A percentile compares a stretch with the other conserved stretches of the same genome.
These are phyloP conservation scores for Blechomonas ayalai DNA, from an alignment of 208 protist species.

Conservation along the genomic window DNA sequence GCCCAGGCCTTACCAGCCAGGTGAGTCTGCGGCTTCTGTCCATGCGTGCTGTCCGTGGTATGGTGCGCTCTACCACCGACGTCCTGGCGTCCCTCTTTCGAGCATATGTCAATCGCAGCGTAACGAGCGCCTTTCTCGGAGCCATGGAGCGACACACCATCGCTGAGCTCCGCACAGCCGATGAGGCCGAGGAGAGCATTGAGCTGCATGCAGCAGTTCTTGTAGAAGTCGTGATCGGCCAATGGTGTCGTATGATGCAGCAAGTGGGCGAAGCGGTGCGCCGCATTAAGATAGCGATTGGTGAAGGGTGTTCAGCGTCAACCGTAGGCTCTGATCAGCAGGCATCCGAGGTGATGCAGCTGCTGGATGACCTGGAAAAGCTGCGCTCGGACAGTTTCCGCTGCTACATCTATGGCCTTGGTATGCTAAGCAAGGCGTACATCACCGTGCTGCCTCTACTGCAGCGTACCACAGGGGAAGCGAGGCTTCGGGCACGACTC, in stretches of 20 bases:
- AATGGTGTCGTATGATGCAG: conserved; percentile 73
- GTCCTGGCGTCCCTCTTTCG: conserved; percentile 55
- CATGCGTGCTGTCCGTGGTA: conserved; percentile 42
- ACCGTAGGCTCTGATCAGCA: conserved; percentile 33
- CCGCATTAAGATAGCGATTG: conserved; percentile 79
- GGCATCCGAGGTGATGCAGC: conserved; percentile 50
- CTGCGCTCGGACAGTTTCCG: conserved; percentile 49
- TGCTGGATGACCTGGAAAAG: conserved; percentile 73
- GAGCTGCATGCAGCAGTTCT: conserved; percentile 77
- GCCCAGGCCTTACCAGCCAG: neutral
- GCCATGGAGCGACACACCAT: conserved; percentile 47
- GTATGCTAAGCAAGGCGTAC: conserved; percentile 79
- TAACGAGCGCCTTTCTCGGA: conserved; percentile 47
- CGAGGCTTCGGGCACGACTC: conserved; percentile 57
- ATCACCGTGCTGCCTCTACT: conserved; percentile 56
- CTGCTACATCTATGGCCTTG: conserved; percentile 68
- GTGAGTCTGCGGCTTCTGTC: conserved; percentile 61
- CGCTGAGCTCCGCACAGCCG: conserved; percentile 18
- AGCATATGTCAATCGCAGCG: conserved; percentile 60
- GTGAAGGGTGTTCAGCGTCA: conserved; percentile 54
- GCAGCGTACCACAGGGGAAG: conserved; percentile 27
- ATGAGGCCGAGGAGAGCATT: conserved; percentile 32
- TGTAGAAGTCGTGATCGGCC: conserved; percentile 67
- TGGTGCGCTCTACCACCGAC: conserved; percentile 34
- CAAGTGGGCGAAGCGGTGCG: conserved; percentile 49